Conservation (phyloP, 768 basidiomycete genomes). For the Lentinula guzmanii region DNA sequence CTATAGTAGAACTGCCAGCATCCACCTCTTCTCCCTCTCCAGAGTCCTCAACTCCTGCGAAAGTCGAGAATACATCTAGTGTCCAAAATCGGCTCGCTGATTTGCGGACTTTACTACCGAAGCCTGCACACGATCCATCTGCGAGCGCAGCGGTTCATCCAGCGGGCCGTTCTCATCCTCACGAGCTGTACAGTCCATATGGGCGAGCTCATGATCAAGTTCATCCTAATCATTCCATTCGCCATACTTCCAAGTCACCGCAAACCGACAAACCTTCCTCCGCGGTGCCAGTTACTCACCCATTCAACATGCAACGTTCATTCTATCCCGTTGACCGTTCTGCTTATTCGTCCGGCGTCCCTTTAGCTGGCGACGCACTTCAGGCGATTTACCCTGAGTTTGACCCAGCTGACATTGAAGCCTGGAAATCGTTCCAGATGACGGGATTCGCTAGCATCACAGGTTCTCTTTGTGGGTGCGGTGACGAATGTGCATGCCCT, state of each 20-base stretch:
- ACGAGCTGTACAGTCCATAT: constrained; percentile 63
- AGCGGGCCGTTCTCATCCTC: constrained; percentile 36
- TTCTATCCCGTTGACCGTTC: background rate
- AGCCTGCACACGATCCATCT: constrained; percentile 50
- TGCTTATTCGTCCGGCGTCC: background rate
- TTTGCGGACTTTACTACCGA: constrained; percentile 66
- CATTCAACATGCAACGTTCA: background rate
- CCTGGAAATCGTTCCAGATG: background rate
- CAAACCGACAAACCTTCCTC: constrained; percentile 13
- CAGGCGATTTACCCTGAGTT: background rate
- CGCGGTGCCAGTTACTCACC: background rate
- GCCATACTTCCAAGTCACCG: constrained; percentile 11
- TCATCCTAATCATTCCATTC: constrained; percentile 20
- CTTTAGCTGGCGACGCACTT: background rate
- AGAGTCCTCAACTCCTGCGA: constrained; percentile 5
- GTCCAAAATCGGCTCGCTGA: constrained; percentile 58
- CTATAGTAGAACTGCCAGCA: constrained; percentile 7
- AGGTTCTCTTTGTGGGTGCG: constrained; percentile 32
- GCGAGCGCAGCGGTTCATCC: constrained; percentile 34
- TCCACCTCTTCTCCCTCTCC: constrained; percentile 8
- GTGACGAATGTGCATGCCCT: constrained; percentile 36
- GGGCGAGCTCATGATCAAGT: constrained; percentile 55
- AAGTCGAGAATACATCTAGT: constrained; percentile 30
- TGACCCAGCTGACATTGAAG: background rate
- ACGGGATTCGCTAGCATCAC: background rate